These are phyloP conservation scores for Argentina anserina DNA, from an alignment of 306 rosid species.

Conservation along the genomic window DNA sequence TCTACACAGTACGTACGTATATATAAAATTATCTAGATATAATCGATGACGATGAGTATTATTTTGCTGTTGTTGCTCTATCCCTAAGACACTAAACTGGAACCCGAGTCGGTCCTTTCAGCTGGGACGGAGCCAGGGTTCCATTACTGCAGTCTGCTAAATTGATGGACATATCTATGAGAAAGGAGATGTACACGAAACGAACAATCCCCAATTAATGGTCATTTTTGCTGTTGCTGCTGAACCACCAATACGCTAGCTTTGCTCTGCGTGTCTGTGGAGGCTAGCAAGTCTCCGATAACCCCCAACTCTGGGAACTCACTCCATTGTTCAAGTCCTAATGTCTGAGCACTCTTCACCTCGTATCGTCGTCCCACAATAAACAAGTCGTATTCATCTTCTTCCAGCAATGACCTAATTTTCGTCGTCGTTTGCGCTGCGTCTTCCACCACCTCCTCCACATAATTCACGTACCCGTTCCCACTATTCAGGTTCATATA, in stretches of 20 bases:
- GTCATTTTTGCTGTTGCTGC: neutral
- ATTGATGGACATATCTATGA: too few species aligned
- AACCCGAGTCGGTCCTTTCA: too few species aligned
- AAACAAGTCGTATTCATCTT: neutral
- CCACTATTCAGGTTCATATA: neutral
- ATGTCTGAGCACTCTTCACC: neutral
- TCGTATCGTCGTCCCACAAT: constrained; percentile 5
- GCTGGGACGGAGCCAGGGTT: too few species aligned
- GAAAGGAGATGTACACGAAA: too few species aligned
- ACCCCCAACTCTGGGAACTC: neutral
- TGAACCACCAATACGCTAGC: neutral
- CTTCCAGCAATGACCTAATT: neutral
- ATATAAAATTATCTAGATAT: too few species aligned
- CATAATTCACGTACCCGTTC: constrained; percentile 21
- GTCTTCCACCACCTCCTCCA: constrained; percentile 39
- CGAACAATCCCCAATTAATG: too few species aligned
- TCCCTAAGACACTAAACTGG: too few species aligned
- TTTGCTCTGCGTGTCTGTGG: neutral
- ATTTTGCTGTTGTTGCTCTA: too few species aligned
- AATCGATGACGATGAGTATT: too few species aligned
- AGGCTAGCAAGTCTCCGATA: neutral
- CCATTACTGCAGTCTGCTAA: too few species aligned
- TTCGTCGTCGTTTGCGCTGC: constrained; percentile 26
- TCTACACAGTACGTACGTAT: too few species aligned
- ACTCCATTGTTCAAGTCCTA: neutral